A percentile compares a stretch with the other conserved stretches of the same genome.
Evolutionary conservation across 257 asterid species (phyloP).

Genomic region (Solanum tarapatanum): DNA sequence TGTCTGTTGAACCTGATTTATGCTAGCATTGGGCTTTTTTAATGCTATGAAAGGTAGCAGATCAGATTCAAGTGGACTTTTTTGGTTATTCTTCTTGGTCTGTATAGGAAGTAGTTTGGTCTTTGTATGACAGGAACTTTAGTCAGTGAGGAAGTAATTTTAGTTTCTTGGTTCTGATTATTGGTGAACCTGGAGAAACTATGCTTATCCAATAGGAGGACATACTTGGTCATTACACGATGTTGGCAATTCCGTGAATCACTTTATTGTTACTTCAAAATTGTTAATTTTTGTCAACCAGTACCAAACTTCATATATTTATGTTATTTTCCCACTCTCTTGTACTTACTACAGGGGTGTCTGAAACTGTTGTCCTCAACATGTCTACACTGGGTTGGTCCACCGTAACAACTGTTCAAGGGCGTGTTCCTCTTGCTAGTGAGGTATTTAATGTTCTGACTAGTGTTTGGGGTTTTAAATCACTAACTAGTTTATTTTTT

Average conservation of each 20-base stretch:
- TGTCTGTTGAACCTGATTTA: not conserved
- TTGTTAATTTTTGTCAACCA: not conserved
- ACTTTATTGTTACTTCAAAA: not conserved
- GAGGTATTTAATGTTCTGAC: constrained; percentile 51
- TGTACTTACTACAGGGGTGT: constrained; percentile 52
- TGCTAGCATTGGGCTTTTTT: not conserved
- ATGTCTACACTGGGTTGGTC: constrained; percentile 94
- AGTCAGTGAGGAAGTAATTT: not conserved
- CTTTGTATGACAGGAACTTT: not conserved
- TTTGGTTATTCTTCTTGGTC: not conserved
- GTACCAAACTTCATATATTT: not conserved
- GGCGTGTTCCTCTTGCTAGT: constrained; percentile 91
- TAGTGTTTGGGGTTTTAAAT: not conserved
- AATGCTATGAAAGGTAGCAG: not conserved
- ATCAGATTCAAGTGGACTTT: not conserved
- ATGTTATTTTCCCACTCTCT: not conserved
- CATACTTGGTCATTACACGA: not conserved
- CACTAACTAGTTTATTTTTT: not conserved
- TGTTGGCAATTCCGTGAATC: not conserved
- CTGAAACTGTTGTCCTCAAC: constrained; percentile 86
- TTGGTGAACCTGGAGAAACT: not conserved
- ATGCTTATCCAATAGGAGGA: not conserved
- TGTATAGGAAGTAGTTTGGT: not conserved
- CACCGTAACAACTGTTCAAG: constrained; percentile 74
- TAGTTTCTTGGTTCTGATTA: not conserved